phyloP scores from a whole-genome alignment of 2,329 filamentous ascomycete species.

The Pseudogymnoascus sp. region DNA sequence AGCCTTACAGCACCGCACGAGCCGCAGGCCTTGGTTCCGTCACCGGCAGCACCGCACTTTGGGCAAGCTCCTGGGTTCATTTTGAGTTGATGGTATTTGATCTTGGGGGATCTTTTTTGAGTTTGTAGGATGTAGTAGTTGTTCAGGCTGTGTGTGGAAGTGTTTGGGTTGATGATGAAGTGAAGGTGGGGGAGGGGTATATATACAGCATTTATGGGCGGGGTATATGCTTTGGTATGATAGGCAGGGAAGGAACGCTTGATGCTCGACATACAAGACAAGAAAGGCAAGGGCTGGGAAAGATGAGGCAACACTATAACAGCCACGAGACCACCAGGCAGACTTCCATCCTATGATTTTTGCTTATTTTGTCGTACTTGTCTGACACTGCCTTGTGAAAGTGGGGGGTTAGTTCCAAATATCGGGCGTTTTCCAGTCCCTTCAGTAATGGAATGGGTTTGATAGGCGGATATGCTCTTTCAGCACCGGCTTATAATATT shows the following conservation, averaged over 20 bases:
- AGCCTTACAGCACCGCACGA: constrained; percentile 9
- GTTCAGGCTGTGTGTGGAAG: background rate
- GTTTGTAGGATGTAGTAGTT: background rate
- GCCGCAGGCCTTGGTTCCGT: constrained; percentile 6
- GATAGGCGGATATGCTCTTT: background rate
- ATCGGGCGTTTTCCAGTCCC: background rate
- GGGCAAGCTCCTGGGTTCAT: constrained; percentile 6
- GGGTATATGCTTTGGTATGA: constrained; percentile 5
- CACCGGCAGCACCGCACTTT: constrained; percentile 4
- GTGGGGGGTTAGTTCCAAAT: constrained; percentile 1
- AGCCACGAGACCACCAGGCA: constrained; percentile 1
- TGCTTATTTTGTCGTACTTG: constrained; percentile 8
- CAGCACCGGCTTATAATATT: background rate
- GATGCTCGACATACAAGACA: constrained; percentile 3
- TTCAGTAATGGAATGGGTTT: constrained; percentile 1
- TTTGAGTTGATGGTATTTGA: constrained; percentile 8
- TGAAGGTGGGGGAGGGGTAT: background rate
- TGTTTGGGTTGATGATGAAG: background rate
- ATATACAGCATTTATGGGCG: background rate
- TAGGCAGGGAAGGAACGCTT: constrained; percentile 6
- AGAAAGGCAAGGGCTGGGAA: background rate
- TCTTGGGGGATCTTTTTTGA: background rate
- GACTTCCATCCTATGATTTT: constrained; percentile 5
- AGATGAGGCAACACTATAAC: constrained; percentile 1
- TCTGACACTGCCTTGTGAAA: constrained; percentile 4